These are phyloP conservation scores for Lentinus tigrinus DNA, from an alignment of 768 basidiomycete species.

Conservation along the genomic window DNA sequence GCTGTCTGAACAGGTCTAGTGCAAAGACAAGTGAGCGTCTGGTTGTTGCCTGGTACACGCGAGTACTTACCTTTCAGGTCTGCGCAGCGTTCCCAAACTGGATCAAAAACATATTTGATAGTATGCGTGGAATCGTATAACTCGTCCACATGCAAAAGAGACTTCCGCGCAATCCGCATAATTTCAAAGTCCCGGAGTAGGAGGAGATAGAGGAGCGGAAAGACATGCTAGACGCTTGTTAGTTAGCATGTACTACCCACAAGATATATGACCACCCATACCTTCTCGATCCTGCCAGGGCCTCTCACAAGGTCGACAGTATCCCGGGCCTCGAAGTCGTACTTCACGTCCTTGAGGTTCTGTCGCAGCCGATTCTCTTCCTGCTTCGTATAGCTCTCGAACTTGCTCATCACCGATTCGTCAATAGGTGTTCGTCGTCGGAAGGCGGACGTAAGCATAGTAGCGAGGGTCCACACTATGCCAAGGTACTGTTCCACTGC, in stretches of 20 bases:
- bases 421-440: conserved; percentile 16
- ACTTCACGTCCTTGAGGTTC: conserved; percentile 30
- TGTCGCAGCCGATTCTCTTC: conserved; percentile 28
- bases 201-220: conserved; percentile 36
- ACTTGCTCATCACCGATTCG: conserved; percentile 24
- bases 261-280: conserved; percentile 13
- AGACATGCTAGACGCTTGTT: conserved; percentile 29
- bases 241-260: neutral
- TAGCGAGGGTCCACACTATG: conserved; percentile 4
- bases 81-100: conserved; percentile 24
- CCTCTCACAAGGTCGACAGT: conserved; percentile 32
- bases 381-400: conserved; percentile 24
- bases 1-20: conserved; percentile 19
- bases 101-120: neutral
- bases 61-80: conserved; percentile 24
- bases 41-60: too few relatives aligned
- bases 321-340: conserved; percentile 31
- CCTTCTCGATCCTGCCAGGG: conserved; percentile 35
- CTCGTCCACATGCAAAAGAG: conserved; percentile 28
- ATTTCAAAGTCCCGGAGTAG: conserved; percentile 35
- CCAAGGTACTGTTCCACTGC: conserved; percentile 28
- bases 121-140: conserved; percentile 3
- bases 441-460: conserved; percentile 16
- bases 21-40: neutral
- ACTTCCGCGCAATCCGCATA: conserved; percentile 27